Percentiles rank a stretch among this genome's conserved stretches.
Conservation (phyloP, 495 filamentous ascomycete species). For the Neurospora sp. region DNA sequence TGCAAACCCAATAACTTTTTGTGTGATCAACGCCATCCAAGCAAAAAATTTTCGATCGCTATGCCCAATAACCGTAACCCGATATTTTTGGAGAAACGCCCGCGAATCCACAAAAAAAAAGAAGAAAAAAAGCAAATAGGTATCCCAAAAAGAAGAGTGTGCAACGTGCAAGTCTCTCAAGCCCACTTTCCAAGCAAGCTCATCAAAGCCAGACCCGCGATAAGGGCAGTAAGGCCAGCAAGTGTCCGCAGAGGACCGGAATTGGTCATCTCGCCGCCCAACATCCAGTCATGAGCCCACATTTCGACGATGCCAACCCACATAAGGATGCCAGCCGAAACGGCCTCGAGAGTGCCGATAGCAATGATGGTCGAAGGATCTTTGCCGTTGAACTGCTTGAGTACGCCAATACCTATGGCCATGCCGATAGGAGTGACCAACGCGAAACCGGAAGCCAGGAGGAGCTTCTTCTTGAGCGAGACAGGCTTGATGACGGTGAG, state of each 20-base stretch:
- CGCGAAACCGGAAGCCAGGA: conserved; percentile 41
- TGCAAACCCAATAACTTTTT: neutral
- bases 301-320: conserved; percentile 54
- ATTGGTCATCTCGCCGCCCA: conserved; percentile 19
- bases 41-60: neutral
- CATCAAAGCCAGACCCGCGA: conserved; percentile 20
- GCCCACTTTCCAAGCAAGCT: conserved; percentile 27
- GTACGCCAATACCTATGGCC: conserved; percentile 47
- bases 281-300: conserved; percentile 47
- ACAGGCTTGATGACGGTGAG: conserved; percentile 5
- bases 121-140: neutral
- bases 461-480: conserved; percentile 29
- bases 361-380: conserved; percentile 43
- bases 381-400: conserved; percentile 46
- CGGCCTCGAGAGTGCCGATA: conserved; percentile 47
- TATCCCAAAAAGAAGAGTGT: conserved; percentile 1
- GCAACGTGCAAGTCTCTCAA: conserved; percentile 2
- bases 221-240: conserved; percentile 11
- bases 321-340: conserved; percentile 48
- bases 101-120: neutral
- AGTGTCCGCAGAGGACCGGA: conserved; percentile 11
- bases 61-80: neutral
- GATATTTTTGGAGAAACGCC: neutral
- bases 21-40: neutral
- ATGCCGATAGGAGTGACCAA: conserved; percentile 49